Conservation (phyloP, 2,329 filamentous ascomycete species). For the Penicillium sp. region DNA sequence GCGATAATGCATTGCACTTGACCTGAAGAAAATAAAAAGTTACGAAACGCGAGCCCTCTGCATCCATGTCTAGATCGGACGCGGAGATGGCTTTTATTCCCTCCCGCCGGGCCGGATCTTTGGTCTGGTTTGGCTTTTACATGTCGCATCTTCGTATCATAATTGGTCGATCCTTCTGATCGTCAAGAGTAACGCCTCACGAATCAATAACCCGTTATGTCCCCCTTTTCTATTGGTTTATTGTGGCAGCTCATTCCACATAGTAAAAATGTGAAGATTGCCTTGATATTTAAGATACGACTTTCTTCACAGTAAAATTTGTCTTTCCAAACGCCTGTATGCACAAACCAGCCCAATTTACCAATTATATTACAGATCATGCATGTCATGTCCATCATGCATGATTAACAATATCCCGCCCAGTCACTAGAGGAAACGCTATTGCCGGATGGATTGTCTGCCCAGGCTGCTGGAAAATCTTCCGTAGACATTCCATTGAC, state of each 20-base stretch:
- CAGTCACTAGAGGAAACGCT: slow-evolving; percentile 9
- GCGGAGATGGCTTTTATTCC: slow-evolving; percentile 12
- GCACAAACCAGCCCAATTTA: background rate
- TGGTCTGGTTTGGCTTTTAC: slow-evolving; percentile 23
- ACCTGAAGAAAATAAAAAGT: slow-evolving; percentile 25
- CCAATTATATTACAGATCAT: background rate
- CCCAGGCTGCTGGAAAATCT: slow-evolving; percentile 9
- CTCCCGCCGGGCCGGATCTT: slow-evolving; percentile 14
- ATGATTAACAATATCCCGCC: slow-evolving; percentile 1
- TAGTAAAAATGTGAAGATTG: background rate
- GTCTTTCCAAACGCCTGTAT: background rate
- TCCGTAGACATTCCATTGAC: background rate
- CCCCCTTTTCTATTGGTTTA: background rate
- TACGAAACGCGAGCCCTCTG: slow-evolving; percentile 20
- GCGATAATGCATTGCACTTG: slow-evolving; percentile 22
- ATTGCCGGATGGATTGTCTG: background rate
- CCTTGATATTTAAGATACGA: background rate
- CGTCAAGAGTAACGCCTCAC: slow-evolving; percentile 39
- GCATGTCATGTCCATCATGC: background rate
- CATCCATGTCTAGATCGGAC: slow-evolving; percentile 13
- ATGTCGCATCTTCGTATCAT: slow-evolving; percentile 30
- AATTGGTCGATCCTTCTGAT: slow-evolving; percentile 28
- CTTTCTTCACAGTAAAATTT: background rate
- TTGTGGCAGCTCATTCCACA: background rate
- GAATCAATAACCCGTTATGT: slow-evolving; percentile 34